Conservation (phyloP, 768 basidiomycete genomes). For the Podaxis rugospora region DNA sequence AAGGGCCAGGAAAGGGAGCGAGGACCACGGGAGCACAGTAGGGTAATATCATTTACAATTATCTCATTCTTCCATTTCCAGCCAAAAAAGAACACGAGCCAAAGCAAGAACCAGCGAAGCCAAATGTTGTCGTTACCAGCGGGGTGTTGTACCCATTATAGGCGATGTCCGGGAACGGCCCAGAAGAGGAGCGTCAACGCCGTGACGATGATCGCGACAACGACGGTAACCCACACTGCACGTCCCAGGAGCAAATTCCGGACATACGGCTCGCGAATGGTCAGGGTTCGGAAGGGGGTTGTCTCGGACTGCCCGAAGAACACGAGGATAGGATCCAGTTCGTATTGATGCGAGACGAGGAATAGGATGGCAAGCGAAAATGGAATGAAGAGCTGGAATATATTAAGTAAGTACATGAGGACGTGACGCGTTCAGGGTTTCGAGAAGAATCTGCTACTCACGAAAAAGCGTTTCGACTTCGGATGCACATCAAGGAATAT, state of each 20-base stretch:
- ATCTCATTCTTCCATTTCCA: neutral
- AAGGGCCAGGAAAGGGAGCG: neutral
- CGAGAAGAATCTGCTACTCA: slow-evolving; percentile 41
- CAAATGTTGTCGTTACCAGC: slow-evolving; percentile 11
- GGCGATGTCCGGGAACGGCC: slow-evolving; percentile 91
- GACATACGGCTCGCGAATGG: slow-evolving; percentile 92
- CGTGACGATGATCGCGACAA: slow-evolving; percentile 73
- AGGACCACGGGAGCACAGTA: neutral
- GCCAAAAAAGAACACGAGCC: neutral
- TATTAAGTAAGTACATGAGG: slow-evolving; percentile 11
- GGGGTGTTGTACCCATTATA: slow-evolving; percentile 35
- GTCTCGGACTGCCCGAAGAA: slow-evolving; percentile 94
- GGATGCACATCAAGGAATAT: slow-evolving; percentile 93
- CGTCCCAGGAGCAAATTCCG: slow-evolving; percentile 85
- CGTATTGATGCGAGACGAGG: slow-evolving; percentile 94
- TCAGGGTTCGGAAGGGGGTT: slow-evolving; percentile 91
- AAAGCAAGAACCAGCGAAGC: slow-evolving; percentile 12
- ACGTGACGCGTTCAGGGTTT: neutral
- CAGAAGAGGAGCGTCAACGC: slow-evolving; percentile 90
- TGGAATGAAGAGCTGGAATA: slow-evolving; percentile 82
- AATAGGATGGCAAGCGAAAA: slow-evolving; percentile 87
- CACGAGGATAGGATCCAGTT: slow-evolving; percentile 93
- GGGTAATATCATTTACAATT: neutral
- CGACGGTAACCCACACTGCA: slow-evolving; percentile 84
- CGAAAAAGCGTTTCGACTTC: slow-evolving; percentile 91